Evolutionary conservation across 2,329 filamentous ascomycete species (phyloP).

Genomic region (Botrytis squamosa): DNA sequence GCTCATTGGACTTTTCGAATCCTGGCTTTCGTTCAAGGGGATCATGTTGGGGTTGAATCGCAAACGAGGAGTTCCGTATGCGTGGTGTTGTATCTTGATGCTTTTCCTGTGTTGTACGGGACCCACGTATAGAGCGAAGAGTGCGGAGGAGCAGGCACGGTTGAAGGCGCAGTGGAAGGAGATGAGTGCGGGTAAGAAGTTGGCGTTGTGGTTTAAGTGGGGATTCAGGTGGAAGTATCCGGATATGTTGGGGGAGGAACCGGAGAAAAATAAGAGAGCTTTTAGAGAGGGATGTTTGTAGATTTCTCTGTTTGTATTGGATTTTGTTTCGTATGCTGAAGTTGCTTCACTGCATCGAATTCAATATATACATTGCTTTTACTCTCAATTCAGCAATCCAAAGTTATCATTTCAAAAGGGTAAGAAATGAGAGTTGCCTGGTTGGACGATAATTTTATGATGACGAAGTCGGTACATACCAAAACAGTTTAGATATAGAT

Average conservation of each 20-base stretch:
- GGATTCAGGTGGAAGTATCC: constrained; percentile 33
- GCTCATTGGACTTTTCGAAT: constrained; percentile 26
- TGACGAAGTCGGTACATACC: not conserved
- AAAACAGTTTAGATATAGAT: not conserved
- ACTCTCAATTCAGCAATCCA: not conserved
- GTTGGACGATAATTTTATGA: not conserved
- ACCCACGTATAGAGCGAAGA: constrained; percentile 31
- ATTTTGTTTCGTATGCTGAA: not conserved
- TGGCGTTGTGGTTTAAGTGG: constrained; percentile 28
- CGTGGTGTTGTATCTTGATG: constrained; percentile 29
- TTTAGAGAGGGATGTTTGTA: constrained; percentile 21
- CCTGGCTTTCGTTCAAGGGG: constrained; percentile 30
- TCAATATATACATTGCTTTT: not conserved
- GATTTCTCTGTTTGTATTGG: not conserved
- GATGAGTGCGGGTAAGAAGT: not conserved
- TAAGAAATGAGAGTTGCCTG: too few relatives aligned
- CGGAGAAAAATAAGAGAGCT: constrained; percentile 29
- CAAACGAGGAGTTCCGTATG: constrained; percentile 29
- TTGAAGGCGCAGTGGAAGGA: constrained; percentile 25
- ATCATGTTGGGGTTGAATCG: constrained; percentile 29
- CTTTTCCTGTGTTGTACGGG: constrained; percentile 28
- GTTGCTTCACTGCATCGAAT: not conserved
- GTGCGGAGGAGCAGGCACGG: constrained; percentile 27
- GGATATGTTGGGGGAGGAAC: constrained; percentile 27
- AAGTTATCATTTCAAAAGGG: not conserved